Conservation (phyloP, 169 alveolate genomes). For the Plasmodium inui region DNA sequence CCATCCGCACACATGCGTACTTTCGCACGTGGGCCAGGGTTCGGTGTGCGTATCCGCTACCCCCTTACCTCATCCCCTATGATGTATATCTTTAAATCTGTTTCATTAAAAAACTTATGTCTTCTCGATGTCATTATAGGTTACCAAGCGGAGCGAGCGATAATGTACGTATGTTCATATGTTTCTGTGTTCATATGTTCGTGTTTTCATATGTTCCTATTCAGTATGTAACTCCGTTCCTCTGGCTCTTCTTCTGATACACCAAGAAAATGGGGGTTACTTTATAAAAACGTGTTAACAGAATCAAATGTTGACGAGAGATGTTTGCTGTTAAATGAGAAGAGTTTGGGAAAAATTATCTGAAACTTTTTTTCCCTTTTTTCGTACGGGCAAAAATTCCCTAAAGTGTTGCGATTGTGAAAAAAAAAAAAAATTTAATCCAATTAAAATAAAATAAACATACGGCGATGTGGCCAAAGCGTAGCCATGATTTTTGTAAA, state of each 20-base stretch:
- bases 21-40: not conserved
- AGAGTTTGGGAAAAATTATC: not conserved
- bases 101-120: slow-evolving; percentile 58
- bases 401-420: not conserved
- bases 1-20: not conserved
- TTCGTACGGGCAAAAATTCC: not conserved
- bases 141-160: not conserved
- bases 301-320: not conserved
- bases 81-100: slow-evolving; percentile 79
- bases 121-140: slow-evolving; percentile 70
- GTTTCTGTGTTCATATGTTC: not conserved
- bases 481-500: not conserved
- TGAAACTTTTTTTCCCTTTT: not conserved
- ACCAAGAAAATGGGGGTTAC: not conserved
- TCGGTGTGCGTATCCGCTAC: not conserved
- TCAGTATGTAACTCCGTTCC: not conserved
- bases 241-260: not conserved
- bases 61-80: slow-evolving; percentile 84
- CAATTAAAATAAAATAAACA: not conserved
- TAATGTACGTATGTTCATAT: slow-evolving; percentile 9
- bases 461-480: not conserved
- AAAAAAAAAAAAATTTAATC: not conserved
- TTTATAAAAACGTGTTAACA: not conserved
- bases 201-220: not conserved
- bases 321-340: not conserved